Conservation (phyloP, 495 filamentous ascomycete species). For the Penicillium odoratum region DNA sequence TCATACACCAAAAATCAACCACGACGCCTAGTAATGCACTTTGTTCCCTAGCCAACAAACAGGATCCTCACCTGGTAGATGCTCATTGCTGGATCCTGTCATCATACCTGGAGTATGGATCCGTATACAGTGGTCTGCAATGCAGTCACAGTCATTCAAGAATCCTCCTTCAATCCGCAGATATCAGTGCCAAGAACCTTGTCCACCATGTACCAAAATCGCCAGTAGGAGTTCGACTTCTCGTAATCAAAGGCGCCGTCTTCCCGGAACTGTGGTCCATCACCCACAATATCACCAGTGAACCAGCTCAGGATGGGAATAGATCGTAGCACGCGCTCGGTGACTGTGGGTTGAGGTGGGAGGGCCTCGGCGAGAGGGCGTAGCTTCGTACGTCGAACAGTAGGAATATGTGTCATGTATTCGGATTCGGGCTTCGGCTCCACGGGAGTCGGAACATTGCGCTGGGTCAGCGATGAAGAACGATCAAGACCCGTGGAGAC, state of each 20-base stretch:
- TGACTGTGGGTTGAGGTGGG: conserved; percentile 59
- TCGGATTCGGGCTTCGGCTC: conserved; percentile 42
- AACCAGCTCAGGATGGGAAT: conserved; percentile 70
- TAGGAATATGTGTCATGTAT: conserved; percentile 53
- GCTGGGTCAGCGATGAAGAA: conserved; percentile 41
- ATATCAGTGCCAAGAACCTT: conserved; percentile 47
- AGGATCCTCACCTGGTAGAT: neutral
- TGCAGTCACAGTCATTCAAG: conserved; percentile 13
- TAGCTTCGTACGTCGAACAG: conserved; percentile 53
- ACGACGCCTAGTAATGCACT: conserved; percentile 18
- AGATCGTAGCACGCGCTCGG: conserved; percentile 59
- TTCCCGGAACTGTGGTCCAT: conserved; percentile 72
- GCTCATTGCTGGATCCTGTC: neutral
- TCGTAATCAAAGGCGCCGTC: conserved; percentile 77
- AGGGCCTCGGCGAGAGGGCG: conserved; percentile 58
- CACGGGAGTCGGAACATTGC: conserved; percentile 22
- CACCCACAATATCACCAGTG: conserved; percentile 76
- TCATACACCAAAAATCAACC: conserved; percentile 20
- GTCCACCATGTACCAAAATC: conserved; percentile 52
- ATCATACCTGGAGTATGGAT: neutral
- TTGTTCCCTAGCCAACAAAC: neutral
- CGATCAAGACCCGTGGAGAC: conserved; percentile 39
- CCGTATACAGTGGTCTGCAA: neutral
- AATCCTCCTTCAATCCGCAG: conserved; percentile 53
- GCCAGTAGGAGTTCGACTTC: conserved; percentile 78